Base-by-base conservation (phyloP, 2,329 filamentous ascomycete species). In the Keithomyces neogunnii region DNA sequence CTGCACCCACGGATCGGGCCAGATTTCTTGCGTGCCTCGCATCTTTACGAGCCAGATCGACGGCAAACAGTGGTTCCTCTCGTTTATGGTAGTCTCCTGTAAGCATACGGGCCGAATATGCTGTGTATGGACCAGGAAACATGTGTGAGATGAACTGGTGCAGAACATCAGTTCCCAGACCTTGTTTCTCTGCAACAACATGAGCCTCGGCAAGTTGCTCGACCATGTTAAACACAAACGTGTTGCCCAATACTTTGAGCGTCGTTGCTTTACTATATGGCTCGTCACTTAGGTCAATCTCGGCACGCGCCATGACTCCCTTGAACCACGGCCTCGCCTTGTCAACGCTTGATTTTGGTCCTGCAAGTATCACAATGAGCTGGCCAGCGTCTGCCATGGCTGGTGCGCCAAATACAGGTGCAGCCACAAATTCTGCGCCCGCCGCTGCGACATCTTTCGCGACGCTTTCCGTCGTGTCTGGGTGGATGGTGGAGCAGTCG, bases 401-500 rank as follows among this genome's bases (percentile, higher is more conserved):
- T 2, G 85, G 84, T 1, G 84, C 82, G 5, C 86, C 86, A 60
- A 90, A 90, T 4, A 91, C 81, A 19, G 77, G 77, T 4, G 73
- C 76, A 1, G 88, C 86, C 19, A 95, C 81, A 62, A 95, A 95
- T 39, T 83, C 75, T 2, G 79, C 89, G 5, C 86, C 86, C 29
- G 75, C 75, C 2, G 65, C 74, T 10, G 72, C 71, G 53, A 86
- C 71, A 30, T 68, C 73, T 58, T 81, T 73, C 30, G 84, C 84
- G 3, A 89, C 68, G 30, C 74, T 74, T 54, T 88, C 80, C 1
- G 87, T 88, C 3, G 87, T 89, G 51, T 91, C 85, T 0, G 91
- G 90, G 66, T 93, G 87, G 36, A 96, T 81, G 30, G 90, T 96
- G 3, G 88, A 93, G 75, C 86, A 91, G 63, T 96, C 90, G 33